These are phyloP conservation scores for Saturnispora mendoncae DNA, from an alignment of 805 yeast genomes.

Conservation along the genomic window DNA sequence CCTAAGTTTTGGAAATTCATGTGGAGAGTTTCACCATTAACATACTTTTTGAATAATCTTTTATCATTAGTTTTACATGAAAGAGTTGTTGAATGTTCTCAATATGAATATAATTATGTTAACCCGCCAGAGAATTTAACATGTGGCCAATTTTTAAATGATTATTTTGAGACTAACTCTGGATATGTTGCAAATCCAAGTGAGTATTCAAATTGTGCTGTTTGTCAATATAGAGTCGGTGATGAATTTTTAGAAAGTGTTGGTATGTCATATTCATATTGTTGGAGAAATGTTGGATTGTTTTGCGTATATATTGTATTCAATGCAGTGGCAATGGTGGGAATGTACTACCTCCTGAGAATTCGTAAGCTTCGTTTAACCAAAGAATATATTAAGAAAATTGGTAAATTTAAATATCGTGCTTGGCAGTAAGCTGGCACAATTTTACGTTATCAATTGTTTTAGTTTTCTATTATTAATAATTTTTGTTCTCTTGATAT, in stretches of 20 bases:
- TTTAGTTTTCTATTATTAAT: background rate
- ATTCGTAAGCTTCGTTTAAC: slow-evolving; percentile 15
- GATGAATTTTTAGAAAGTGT: slow-evolving; percentile 39
- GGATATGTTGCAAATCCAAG: slow-evolving; percentile 55
- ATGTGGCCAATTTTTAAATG: slow-evolving; percentile 47
- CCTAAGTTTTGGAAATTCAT: slow-evolving; percentile 83
- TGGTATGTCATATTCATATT: slow-evolving; percentile 34
- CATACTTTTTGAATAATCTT: slow-evolving; percentile 53
- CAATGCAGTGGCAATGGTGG: slow-evolving; percentile 37
- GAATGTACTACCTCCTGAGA: slow-evolving; percentile 29
- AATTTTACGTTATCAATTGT: background rate
- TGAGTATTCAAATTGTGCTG: slow-evolving; percentile 41
- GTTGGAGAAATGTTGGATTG: slow-evolving; percentile 66
- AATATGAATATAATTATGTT: slow-evolving; percentile 40
- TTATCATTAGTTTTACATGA: slow-evolving; percentile 43
- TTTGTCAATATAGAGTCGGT: slow-evolving; percentile 38
- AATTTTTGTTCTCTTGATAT: too few relatives aligned
- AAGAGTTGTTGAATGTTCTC: slow-evolving; percentile 41
- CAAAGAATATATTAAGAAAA: background rate
- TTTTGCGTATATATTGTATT: slow-evolving; percentile 47
- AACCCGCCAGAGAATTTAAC: slow-evolving; percentile 54
- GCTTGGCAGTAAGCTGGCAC: slow-evolving; percentile 3
- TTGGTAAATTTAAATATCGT: slow-evolving; percentile 3
- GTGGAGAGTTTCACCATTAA: slow-evolving; percentile 66
- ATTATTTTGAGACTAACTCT: slow-evolving; percentile 28